Base-by-base conservation (phyloP, 2,329 filamentous ascomycete species). In the Phyllosticta citribraziliensis region DNA sequence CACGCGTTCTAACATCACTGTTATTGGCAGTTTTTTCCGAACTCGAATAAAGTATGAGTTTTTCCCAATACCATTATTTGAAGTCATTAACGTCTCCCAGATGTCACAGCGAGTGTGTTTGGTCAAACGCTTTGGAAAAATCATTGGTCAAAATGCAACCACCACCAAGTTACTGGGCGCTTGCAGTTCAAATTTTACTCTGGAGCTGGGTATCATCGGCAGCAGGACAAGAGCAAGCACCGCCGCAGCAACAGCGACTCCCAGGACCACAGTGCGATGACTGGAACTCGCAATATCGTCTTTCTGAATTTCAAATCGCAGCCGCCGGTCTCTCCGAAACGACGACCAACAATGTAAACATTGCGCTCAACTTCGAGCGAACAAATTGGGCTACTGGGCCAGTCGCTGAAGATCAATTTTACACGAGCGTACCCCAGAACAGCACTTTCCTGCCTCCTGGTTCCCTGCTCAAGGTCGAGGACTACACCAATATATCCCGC, bases 391-490 rank as follows among this genome's bases (percentile, higher is more conserved):
- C 69, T 2, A 65, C 65, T 10, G 63, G 62, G 17, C 65, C 64
- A 4, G 65, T 67, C 2, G 59, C 61, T 14, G 55, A 69, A 19
- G 76, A 80, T 62, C 64, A 66, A n/a, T 79, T 78, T 67, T 79
- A 79, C 66, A 66, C 50, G 11, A 60, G 69, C 2, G 17, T 25
- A 30, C 71, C 74, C 17, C 24, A 62, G 2, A 63, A 65, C 53
- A 58, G 63, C 30, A n/a, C 59, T 1, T 60, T 65, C 35, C 60
- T 63, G 3, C 65, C 67, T 2, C 70, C 75, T 3, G 78, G 78
- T 4, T 66, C 68, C 1, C 63, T 80, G 10, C 67, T 80, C 24
- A 75, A 74, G 58, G 66, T 78, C 19, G 74, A 80, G 63, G 57
- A 69, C 6, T 62, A 68, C 63, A 79, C 76, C 5, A 71, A 77